Evolutionary conservation across 352 stramenopile genomes (phyloP).

Genomic region (Sclerospora graminicola): DNA sequence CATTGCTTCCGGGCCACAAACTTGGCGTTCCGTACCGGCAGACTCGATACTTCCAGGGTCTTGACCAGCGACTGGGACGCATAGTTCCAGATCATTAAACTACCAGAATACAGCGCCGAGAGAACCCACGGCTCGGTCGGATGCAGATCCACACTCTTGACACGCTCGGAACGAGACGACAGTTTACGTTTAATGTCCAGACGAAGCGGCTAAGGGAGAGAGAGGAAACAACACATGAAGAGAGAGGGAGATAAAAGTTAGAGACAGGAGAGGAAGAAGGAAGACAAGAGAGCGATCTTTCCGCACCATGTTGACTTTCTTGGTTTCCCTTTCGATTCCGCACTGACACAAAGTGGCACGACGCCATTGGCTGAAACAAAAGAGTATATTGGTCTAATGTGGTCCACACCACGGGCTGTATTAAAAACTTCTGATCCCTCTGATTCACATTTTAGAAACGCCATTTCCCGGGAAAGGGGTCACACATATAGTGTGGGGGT

Average conservation of each 20-base stretch:
- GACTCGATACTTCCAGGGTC: constrained; percentile 94
- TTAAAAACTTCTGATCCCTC: too few species aligned
- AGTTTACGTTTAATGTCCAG: constrained; percentile 92
- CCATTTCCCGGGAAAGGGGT: too few species aligned
- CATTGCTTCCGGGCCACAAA: constrained; percentile 97
- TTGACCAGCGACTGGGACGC: constrained; percentile 91
- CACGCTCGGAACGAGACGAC: constrained; percentile 91
- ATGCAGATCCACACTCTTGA: constrained; percentile 99
- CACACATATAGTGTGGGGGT: too few species aligned
- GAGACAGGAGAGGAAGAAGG: constrained; percentile 1
- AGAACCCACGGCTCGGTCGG: constrained; percentile 97
- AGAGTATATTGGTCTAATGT: background rate
- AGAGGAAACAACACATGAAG: background rate
- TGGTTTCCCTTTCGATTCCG: background rate
- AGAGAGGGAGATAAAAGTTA: constrained; percentile 6
- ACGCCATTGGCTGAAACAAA: constrained; percentile 3
- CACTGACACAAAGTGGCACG: constrained; percentile 5
- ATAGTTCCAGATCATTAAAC: constrained; percentile 99
- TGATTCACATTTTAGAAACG: too few species aligned
- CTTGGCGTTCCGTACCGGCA: constrained; percentile 90
- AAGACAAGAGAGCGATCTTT: background rate
- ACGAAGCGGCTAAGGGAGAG: constrained; percentile 40
- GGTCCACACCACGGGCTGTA: too few species aligned
- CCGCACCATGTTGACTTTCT: constrained; percentile 7
- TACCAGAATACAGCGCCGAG: constrained; percentile 94